Base-by-base conservation (phyloP, 768 basidiomycete genomes). In the Podaxis mareebaensis region DNA sequence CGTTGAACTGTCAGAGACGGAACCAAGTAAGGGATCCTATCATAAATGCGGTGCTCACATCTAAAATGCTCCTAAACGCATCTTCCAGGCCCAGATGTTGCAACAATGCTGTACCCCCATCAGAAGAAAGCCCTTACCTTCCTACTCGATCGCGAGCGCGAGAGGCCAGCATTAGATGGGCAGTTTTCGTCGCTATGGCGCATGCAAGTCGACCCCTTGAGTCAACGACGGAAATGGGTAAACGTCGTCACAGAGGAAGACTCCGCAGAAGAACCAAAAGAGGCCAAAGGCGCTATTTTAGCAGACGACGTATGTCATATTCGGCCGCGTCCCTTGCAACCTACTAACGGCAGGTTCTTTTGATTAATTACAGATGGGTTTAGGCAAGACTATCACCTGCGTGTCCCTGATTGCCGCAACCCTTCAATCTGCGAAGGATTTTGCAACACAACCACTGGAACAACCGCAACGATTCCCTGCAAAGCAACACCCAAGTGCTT, bases 41-140 rank as follows among this genome's bases (percentile, higher is more conserved):
- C 59, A 65, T 30, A 38, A 53, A 54, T 55, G 26, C 53, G 54
- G 40, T 54, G 28, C 24, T 3, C 7, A 40, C 36, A 22, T 56
- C 46, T 49, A 51, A 53, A 42, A 13, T 56, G 56, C 36, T 28
- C 65, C 66, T 70, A 61, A 63, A 30, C 53, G 58, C 52, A 20
- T 64, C 61, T 59, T 46, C 42, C 38, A 91, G 90, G 77, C 55
- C 70, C 80, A 58, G 87, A 91, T 69, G 86, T 99, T 59, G 90
- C 89, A 40, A 97, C 97, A 22, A 82, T 78, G 53, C 80, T 99
- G 7, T 99, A 99, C 76, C 94, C 96, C 20, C 97, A 99, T 80
- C 97, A 99, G 78, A 96, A 95, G 78, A 96, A 96, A 75, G 97
- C 96, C 24, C 81, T 99, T 20, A 95, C 96, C 1, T 99, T 99